A percentile compares a stretch with the other conserved stretches of the same genome.
Evolutionary conservation across 2,329 filamentous ascomycete species (phyloP).

Genomic region (Huntiella bhutanensis): DNA sequence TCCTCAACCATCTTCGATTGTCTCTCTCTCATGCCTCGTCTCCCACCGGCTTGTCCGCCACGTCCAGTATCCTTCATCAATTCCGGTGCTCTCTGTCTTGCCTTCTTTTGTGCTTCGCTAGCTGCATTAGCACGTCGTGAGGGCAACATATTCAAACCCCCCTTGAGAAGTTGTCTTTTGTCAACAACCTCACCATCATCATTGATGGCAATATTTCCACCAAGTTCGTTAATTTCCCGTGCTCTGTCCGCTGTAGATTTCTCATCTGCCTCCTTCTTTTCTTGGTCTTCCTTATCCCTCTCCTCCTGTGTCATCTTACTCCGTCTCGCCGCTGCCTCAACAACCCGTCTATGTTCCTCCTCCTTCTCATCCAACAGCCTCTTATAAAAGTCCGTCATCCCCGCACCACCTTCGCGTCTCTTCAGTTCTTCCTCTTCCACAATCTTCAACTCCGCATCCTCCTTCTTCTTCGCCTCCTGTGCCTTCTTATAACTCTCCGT

Average conservation of each 20-base stretch:
- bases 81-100: slow-evolving; percentile 5
- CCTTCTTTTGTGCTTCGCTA: slow-evolving; percentile 1
- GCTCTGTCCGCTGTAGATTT: slow-evolving; percentile 46
- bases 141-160: slow-evolving; percentile 54
- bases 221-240: slow-evolving; percentile 44
- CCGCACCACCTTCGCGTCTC: slow-evolving; percentile 38
- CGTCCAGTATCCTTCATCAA: slow-evolving; percentile 2
- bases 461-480: slow-evolving; percentile 50
- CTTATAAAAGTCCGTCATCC: slow-evolving; percentile 64
- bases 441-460: slow-evolving; percentile 53
- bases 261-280: slow-evolving; percentile 18
- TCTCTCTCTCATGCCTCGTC: slow-evolving; percentile 51
- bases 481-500: slow-evolving; percentile 68
- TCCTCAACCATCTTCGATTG: slow-evolving; percentile 64
- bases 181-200: slow-evolving; percentile 72
- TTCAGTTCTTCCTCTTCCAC: slow-evolving; percentile 45
- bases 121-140: not conserved
- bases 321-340: slow-evolving; percentile 45
- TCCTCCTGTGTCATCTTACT: slow-evolving; percentile 23
- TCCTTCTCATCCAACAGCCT: slow-evolving; percentile 54
- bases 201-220: slow-evolving; percentile 47
- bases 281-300: slow-evolving; percentile 16
- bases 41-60: slow-evolving; percentile 14
- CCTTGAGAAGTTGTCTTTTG: slow-evolving; percentile 59
- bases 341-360: slow-evolving; percentile 45